A percentile compares a stretch with the other conserved stretches of the same genome.
phyloP scores from a whole-genome alignment of 257 asterid species.

The Solanum chmielewskii region DNA sequence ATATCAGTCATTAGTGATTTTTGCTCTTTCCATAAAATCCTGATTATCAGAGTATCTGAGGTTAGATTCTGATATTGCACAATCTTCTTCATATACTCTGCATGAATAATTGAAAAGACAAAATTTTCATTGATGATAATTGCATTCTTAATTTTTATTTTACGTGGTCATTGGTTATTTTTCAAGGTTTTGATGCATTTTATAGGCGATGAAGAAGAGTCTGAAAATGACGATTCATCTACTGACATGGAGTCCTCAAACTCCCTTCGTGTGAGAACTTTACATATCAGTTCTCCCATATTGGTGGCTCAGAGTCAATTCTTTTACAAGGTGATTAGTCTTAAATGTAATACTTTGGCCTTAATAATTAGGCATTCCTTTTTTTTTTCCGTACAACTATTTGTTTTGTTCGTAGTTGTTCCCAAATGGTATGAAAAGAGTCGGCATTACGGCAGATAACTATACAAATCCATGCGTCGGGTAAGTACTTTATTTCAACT shows the following conservation, averaged over 20 bases:
- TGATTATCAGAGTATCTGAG: neutral
- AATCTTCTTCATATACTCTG: neutral
- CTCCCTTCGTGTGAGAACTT: slow-evolving; percentile 29
- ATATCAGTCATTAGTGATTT: neutral
- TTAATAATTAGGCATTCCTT: neutral
- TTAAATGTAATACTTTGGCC: neutral
- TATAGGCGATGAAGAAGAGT: slow-evolving; percentile 33
- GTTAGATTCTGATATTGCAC: neutral
- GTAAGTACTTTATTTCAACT: slow-evolving; percentile 20
- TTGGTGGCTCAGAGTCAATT: slow-evolving; percentile 81
- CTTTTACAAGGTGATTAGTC: slow-evolving; percentile 47
- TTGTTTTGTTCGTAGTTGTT: slow-evolving; percentile 37
- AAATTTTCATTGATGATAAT: neutral
- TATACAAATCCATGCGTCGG: slow-evolving; percentile 52
- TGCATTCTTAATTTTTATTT: neutral
- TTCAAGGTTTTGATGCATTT: neutral
- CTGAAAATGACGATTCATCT: slow-evolving; percentile 13
- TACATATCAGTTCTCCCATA: slow-evolving; percentile 83
- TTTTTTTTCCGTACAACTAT: neutral
- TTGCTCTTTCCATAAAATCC: neutral
- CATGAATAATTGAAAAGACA: neutral
- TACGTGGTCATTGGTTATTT: neutral
- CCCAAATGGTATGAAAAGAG: slow-evolving; percentile 61
- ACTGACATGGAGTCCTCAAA: slow-evolving; percentile 28
- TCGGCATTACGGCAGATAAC: slow-evolving; percentile 52